Evolutionary conservation across 148 eudicot genomes (phyloP).

Genomic region (Dianthus caryophyllus): DNA sequence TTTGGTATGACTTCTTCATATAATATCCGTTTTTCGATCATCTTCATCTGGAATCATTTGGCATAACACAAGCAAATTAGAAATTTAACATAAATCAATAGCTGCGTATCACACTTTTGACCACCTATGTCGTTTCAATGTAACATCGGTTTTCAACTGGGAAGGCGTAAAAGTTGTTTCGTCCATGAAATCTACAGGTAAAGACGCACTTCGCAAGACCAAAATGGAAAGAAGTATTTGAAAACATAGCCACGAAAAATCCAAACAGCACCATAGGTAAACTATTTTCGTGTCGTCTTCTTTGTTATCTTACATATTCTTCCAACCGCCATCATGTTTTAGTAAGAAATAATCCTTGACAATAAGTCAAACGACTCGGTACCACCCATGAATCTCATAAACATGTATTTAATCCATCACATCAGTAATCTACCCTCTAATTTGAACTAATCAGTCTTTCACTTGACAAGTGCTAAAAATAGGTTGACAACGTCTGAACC

Average conservation of each 20-base stretch:
- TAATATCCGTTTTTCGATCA: background rate
- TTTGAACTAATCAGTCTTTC: no score
- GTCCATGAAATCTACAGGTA: conserved; percentile 51
- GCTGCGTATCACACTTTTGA: no score
- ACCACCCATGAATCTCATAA: no score
- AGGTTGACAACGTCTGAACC: no score
- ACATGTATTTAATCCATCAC: conserved; percentile 1
- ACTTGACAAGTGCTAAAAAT: no score
- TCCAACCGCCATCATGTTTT: background rate
- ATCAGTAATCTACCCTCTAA: no score
- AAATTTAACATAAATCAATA: background rate
- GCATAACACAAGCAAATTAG: background rate
- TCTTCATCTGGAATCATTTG: conserved; percentile 4
- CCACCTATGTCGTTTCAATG: no score
- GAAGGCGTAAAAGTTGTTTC: no score
- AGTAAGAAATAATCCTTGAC: conserved; percentile 12
- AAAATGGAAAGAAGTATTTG: conserved; percentile 85
- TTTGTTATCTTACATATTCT: background rate
- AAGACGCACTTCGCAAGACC: conserved; percentile 98
- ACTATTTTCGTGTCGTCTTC: background rate
- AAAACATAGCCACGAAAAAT: conserved; percentile 65
- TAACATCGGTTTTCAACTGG: no score
- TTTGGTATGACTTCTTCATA: background rate
- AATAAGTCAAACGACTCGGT: no score
- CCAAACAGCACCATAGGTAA: conserved; percentile 83